Percentiles rank a stretch among this genome's conserved stretches.
phyloP scores from a whole-genome alignment of 495 filamentous ascomycete species.

The Neurospora terricola region DNA sequence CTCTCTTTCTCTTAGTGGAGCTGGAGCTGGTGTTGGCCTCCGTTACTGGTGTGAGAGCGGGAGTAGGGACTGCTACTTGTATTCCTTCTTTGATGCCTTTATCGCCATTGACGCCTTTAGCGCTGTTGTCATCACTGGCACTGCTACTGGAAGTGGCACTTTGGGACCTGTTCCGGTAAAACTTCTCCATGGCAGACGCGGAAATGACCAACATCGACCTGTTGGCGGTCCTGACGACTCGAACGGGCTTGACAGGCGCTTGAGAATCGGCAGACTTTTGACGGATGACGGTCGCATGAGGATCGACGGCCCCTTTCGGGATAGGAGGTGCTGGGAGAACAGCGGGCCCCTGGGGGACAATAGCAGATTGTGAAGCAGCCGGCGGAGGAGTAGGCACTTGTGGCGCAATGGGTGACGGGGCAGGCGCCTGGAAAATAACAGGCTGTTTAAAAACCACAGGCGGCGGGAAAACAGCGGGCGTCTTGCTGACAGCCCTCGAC shows the following conservation, averaged over 20 bases:
- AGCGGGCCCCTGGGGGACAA: background rate
- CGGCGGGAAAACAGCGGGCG: background rate
- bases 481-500: background rate
- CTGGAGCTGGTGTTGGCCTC: background rate
- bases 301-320: background rate
- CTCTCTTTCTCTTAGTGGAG: background rate
- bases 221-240: background rate
- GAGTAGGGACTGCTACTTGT: background rate
- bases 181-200: background rate
- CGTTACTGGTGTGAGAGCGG: background rate
- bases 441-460: background rate
- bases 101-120: background rate
- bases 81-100: background rate
- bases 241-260: background rate
- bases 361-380: background rate
- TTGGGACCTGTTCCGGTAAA: background rate
- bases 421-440: background rate
- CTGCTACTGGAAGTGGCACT: background rate
- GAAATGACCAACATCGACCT: background rate
- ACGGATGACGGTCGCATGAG: background rate
- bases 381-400: background rate
- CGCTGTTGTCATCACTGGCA: background rate
- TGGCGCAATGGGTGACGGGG: background rate
- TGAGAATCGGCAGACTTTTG: background rate
- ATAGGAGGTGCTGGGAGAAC: background rate